Evolutionary conservation across 257 asterid species (phyloP).

Genomic region (Nemophila menziesii): DNA sequence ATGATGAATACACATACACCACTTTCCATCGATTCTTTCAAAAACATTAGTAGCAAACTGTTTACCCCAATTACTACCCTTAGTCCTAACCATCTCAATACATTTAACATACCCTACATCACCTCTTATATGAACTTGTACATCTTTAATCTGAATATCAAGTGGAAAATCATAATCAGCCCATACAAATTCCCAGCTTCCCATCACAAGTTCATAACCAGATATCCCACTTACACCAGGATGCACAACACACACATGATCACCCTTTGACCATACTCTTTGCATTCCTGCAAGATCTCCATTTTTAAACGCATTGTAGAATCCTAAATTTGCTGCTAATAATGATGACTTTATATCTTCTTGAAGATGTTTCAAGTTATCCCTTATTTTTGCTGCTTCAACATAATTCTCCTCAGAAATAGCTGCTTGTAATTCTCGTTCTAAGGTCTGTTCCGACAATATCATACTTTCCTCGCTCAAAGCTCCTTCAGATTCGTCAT

Average conservation of each 20-base stretch:
- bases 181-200: constrained; percentile 98
- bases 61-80: constrained; percentile 88
- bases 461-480: constrained; percentile 74
- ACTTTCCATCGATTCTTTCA: constrained; percentile 72
- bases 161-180: constrained; percentile 92
- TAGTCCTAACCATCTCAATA: constrained; percentile 84
- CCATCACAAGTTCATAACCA: constrained; percentile 90
- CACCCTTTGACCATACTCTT: constrained; percentile 74
- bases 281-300: constrained; percentile 88
- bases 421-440: constrained; percentile 57
- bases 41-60: constrained; percentile 85
- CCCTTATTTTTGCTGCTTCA: constrained; percentile 85
- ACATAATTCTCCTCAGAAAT: constrained; percentile 72
- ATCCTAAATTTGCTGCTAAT: constrained; percentile 71
- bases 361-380: constrained; percentile 71
- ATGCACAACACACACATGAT: constrained; percentile 80
- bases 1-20: constrained; percentile 85
- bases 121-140: constrained; percentile 65
- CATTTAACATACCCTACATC: constrained; percentile 71
- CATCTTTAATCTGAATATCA: constrained; percentile 77
- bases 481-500: constrained; percentile 68
- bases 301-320: constrained; percentile 65
- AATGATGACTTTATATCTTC: constrained; percentile 74
- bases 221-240: constrained; percentile 99
- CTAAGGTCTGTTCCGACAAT: constrained; percentile 51